Evolutionary conservation across 441 rosid species (phyloP).

Genomic region (Rhodomyrtus psidioides): DNA sequence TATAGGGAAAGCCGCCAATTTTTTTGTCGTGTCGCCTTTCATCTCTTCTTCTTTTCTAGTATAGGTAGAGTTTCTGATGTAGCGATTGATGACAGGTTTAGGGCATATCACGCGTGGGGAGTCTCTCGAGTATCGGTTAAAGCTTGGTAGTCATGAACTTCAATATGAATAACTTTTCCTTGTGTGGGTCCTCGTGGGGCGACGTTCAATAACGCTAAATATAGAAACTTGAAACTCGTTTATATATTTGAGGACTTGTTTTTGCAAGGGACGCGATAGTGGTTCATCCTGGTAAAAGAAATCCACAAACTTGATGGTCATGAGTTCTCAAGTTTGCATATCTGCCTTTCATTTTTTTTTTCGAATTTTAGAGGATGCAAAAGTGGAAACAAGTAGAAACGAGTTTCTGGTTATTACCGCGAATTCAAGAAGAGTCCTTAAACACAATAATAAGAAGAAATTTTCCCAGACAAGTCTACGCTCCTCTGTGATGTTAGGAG

Average conservation of each 20-base stretch:
- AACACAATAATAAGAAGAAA: neutral
- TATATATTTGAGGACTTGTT: neutral
- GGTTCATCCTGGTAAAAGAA: neutral
- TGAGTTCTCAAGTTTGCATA: neutral
- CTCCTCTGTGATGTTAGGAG: neutral
- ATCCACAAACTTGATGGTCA: neutral
- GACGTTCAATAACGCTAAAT: neutral
- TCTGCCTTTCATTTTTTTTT: neutral
- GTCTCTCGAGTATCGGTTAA: neutral
- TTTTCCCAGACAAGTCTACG: neutral
- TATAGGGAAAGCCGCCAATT: neutral
- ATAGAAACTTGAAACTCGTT: neutral
- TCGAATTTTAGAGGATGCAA: neutral
- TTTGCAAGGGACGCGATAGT: neutral
- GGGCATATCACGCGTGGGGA: neutral
- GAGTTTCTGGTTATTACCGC: neutral
- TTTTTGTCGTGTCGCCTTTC: neutral
- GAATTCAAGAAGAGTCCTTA: neutral
- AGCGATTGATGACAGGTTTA: neutral
- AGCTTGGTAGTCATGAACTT: neutral
- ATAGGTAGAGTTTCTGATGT: neutral
- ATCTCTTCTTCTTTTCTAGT: neutral
- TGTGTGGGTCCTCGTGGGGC: neutral
- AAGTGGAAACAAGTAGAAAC: neutral
- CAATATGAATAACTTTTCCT: neutral